phyloP scores from a whole-genome alignment of 768 basidiomycete genomes.

The Leucosporidium scottii region DNA sequence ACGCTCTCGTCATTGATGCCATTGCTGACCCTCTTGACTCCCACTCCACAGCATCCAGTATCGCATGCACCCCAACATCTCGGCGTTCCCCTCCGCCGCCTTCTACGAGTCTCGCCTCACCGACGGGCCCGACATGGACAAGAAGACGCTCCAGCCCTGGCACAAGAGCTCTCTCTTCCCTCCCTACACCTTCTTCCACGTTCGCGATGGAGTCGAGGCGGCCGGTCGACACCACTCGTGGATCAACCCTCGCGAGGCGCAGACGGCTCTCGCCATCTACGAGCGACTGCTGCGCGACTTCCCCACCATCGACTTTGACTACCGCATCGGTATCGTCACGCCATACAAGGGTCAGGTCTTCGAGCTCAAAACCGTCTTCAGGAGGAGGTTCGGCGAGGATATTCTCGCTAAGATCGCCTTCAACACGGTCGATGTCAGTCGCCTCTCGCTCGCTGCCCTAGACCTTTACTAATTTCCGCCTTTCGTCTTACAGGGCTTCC shows the following conservation, averaged over 20 bases:
- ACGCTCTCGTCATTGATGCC: too few species aligned
- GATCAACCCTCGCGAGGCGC: conserved; percentile 66
- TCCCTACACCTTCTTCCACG: conserved; percentile 82
- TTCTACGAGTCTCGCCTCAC: conserved; percentile 75
- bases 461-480: neutral
- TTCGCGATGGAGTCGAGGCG: conserved; percentile 60
- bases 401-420: conserved; percentile 74
- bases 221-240: conserved; percentile 61
- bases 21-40: neutral
- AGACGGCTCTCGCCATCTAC: conserved; percentile 70
- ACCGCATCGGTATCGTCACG: conserved; percentile 66
- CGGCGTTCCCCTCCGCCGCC: conserved; percentile 71
- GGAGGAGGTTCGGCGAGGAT: conserved; percentile 60
- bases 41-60: conserved; percentile 74
- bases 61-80: conserved; percentile 97
- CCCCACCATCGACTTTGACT: conserved; percentile 44
- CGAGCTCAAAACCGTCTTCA: conserved; percentile 66
- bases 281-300: conserved; percentile 60
- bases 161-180: conserved; percentile 51
- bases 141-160: conserved; percentile 78
- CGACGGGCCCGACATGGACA: conserved; percentile 83
- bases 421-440: conserved; percentile 66
- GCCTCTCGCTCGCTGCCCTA: too few species aligned
- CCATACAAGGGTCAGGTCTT: conserved; percentile 89
- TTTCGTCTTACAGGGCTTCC: conserved; percentile 65